These are phyloP conservation scores for Botrytis sinoallii DNA, from an alignment of 2,329 filamentous ascomycete species.

Conservation along the genomic window DNA sequence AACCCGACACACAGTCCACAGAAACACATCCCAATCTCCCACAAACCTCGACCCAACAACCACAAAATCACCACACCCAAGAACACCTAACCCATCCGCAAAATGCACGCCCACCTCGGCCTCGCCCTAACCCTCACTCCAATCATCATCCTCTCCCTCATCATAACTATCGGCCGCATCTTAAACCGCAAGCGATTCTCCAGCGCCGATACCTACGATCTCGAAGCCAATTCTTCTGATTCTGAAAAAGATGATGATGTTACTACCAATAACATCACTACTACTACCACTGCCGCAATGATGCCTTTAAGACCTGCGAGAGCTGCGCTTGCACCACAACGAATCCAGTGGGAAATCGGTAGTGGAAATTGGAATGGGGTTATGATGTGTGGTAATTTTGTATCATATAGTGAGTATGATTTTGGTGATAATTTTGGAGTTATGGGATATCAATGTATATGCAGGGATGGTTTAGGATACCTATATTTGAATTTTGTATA, in stretches of 20 bases:
- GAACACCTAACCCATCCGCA: neutral
- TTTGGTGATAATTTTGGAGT: neutral
- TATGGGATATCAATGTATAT: neutral
- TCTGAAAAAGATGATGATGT: neutral
- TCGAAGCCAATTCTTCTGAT: neutral
- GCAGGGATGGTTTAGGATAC: neutral
- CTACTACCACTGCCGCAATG: neutral
- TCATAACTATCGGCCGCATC: too few species aligned
- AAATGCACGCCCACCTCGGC: neutral
- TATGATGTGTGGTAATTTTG: neutral
- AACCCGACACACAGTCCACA: accelerated
- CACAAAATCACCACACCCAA: neutral
- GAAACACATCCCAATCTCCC: neutral
- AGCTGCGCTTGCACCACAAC: neutral
- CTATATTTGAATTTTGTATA: neutral
- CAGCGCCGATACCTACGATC: neutral
- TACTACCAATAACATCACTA: neutral
- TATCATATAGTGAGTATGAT: neutral
- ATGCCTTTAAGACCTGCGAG: neutral
- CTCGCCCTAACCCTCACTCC: neutral
- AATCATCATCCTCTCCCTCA: neutral
- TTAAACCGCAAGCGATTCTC: too few species aligned
- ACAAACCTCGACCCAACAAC: neutral
- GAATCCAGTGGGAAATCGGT: neutral
- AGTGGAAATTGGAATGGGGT: neutral